Evolutionary conservation across 371 early-diverging fungal species (phyloP), one percentile per base, ranked within the genome.

Genomic region (Mortierella sp.): DNA sequence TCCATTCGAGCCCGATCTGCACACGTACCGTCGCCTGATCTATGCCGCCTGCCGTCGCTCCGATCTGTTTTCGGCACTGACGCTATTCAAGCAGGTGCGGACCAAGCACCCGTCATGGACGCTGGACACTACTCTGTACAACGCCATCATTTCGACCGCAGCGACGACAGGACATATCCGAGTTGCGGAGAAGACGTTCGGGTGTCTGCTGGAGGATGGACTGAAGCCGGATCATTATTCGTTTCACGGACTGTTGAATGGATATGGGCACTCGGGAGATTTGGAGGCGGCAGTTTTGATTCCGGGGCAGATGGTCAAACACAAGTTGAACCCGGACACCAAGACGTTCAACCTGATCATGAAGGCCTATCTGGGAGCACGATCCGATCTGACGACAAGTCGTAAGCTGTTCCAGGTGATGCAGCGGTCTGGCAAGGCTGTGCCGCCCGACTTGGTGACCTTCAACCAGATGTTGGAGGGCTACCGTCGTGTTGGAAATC

Each of bases 11-110:
- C 79, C 79, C 1, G 79, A 82, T 63, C 68, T 82, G 5, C 83
- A 74, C 55, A 72, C 83, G 29, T 82, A 71, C 61, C 83, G 83
- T 26, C 83, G 83, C 6, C 71, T 82, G 19, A 29, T 82, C 24
- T 82, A 74, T 78, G 83, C 83, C 16, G 74, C 83, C 40, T 82
- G 83, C 43, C 83, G 83, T 29, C 68, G 78, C 47, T 82, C 83
- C n/a, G 83, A 82, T 40, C 69, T 82, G 0, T 58, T 39, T n/a
- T 44, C 79, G 3, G 83, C 83, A 9, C 39, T 82, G 26, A 66
- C 68, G 14, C 73, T 82, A 0, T 75, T 78, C 64, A 44, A 78
- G 52, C 48, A 50, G 1, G 47, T 72, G 2, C 50, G 66, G 16
- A 63, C 70, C 2, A 74, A 66, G 4, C 83, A 78, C 14, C 69